Conservation (phyloP, 2,329 filamentous ascomycete species). For the Fusarium bactridioides region DNA sequence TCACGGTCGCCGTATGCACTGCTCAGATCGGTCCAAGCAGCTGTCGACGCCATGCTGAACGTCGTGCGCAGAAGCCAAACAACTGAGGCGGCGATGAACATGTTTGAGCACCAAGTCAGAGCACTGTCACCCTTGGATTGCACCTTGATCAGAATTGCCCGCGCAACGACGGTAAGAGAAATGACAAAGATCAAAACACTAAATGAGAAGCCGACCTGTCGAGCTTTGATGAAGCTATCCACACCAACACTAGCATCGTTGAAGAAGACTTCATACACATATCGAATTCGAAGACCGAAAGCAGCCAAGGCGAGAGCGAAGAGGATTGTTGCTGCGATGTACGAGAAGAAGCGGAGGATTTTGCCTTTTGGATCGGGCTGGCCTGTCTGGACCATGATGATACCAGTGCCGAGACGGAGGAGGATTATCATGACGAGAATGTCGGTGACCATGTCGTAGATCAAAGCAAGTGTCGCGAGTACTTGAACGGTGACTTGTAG, state of each 20-base stretch:
- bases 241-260: background rate
- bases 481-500: background rate
- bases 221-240: background rate
- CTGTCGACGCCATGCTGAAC: slow-evolving; percentile 35
- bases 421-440: slow-evolving; percentile 39
- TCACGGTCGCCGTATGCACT: background rate
- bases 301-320: slow-evolving; percentile 14
- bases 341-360: slow-evolving; percentile 17
- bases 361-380: slow-evolving; percentile 6
- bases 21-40: slow-evolving; percentile 9
- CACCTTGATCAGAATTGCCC: slow-evolving; percentile 35
- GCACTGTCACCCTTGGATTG: slow-evolving; percentile 16
- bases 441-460: slow-evolving; percentile 17
- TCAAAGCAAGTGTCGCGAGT: background rate
- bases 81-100: slow-evolving; percentile 33
- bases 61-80: slow-evolving; percentile 40
- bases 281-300: slow-evolving; percentile 30
- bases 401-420: slow-evolving; percentile 32
- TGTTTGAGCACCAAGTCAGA: slow-evolving; percentile 27
- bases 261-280: background rate
- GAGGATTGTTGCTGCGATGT: slow-evolving; percentile 24
- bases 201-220: slow-evolving; percentile 18
- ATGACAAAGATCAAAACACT: slow-evolving; percentile 28
- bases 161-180: slow-evolving; percentile 11
- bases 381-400: slow-evolving; percentile 24